Conservation (phyloP, 495 filamentous ascomycete genomes). For the Ramalina intermedia region DNA sequence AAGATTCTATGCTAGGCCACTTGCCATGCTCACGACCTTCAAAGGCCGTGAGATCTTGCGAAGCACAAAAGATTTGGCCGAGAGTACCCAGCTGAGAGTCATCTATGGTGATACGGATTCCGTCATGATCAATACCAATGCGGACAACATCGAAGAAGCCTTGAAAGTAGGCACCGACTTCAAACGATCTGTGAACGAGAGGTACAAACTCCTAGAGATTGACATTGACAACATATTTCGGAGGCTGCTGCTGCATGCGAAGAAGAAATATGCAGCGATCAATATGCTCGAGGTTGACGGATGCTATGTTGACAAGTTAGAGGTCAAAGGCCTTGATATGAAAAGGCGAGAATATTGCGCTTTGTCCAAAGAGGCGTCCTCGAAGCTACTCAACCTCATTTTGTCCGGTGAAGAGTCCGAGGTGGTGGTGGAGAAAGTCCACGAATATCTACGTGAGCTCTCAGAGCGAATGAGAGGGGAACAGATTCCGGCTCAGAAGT, state of each 20-base stretch:
- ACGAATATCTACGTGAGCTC: conserved; percentile 78
- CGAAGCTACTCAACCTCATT: conserved; percentile 69
- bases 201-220: conserved; percentile 82
- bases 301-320: conserved; percentile 83
- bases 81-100: conserved; percentile 73
- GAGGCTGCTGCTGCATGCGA: conserved; percentile 82
- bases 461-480: conserved; percentile 69
- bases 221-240: conserved; percentile 98
- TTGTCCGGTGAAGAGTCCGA: conserved; percentile 89
- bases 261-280: conserved; percentile 98
- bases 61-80: conserved; percentile 87
- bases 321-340: conserved; percentile 98
- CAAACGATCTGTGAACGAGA: conserved; percentile 71
- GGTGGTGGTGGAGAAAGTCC: conserved; percentile 72
- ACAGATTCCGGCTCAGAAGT: conserved; percentile 61
- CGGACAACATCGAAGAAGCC: conserved; percentile 81
- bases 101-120: conserved; percentile 99
- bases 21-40: conserved; percentile 90
- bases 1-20: conserved; percentile 87
- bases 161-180: conserved; percentile 75
- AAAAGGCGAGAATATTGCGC: conserved; percentile 89
- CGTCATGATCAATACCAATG: conserved; percentile 99
- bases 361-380: conserved; percentile 84
- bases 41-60: conserved; percentile 96
- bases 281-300: conserved; percentile 82